Evolutionary conservation across 257 asterid genomes (phyloP).

Genomic region (Nicotiana undulata): DNA sequence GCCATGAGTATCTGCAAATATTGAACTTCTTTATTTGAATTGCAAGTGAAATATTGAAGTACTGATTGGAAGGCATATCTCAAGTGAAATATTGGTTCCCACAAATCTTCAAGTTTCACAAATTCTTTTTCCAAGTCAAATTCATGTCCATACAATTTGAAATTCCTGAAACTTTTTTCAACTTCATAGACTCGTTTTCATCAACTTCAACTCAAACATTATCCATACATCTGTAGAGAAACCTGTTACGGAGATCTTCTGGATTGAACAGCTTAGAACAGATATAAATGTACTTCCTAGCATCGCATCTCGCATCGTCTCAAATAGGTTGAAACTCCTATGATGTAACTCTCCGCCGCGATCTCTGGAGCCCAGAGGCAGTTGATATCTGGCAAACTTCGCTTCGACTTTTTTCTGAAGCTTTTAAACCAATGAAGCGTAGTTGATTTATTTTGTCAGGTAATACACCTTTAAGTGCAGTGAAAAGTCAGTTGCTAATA

Average conservation of each 20-base stretch:
- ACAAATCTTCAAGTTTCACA: neutral
- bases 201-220: neutral
- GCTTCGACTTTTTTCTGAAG: neutral
- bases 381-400: neutral
- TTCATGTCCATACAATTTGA: neutral
- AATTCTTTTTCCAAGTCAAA: neutral
- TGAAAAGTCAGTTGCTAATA: neutral
- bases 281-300: neutral
- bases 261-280: neutral
- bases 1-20: neutral
- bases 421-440: neutral
- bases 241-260: neutral
- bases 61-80: neutral
- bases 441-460: neutral
- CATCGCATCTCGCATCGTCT: neutral
- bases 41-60: neutral
- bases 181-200: neutral
- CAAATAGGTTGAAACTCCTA: neutral
- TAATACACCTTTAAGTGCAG: neutral
- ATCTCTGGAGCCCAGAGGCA: neutral
- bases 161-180: neutral
- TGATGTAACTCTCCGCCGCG: neutral
- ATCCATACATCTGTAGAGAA: neutral
- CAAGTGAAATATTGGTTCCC: neutral
- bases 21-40: neutral